Evolutionary conservation across 306 rosid species (phyloP).

Genomic region (Erythrophleum fordii): DNA sequence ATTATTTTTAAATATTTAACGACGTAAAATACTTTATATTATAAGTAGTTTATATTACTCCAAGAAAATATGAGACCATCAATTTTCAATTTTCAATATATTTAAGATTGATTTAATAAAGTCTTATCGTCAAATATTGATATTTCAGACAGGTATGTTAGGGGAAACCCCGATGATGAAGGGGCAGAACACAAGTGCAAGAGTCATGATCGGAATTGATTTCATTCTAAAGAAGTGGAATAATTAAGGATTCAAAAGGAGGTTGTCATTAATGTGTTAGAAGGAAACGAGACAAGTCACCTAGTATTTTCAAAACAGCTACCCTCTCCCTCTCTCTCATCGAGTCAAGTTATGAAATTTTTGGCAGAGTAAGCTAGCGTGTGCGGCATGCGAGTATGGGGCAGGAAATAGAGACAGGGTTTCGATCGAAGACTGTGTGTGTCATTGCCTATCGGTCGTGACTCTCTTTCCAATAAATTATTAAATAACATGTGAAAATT

Average conservation of each 20-base stretch:
- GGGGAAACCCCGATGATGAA: constrained; percentile 3
- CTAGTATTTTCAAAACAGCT: background rate
- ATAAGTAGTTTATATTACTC: too few species aligned
- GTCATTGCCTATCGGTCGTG: background rate
- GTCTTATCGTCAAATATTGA: too few species aligned
- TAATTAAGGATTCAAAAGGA: constrained; percentile 4
- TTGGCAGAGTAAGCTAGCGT: background rate
- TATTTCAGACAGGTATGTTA: background rate
- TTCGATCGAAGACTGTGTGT: background rate
- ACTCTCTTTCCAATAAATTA: too few species aligned
- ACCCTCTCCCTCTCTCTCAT: background rate
- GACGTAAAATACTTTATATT: too few species aligned
- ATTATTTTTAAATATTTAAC: too few species aligned
- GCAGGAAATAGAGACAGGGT: background rate
- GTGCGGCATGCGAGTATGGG: background rate
- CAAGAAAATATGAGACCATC: too few species aligned
- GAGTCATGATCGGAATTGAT: constrained; percentile 30
- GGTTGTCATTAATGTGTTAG: constrained; percentile 19
- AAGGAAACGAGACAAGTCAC: constrained; percentile 21
- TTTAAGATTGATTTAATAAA: too few species aligned
- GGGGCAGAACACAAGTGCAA: background rate
- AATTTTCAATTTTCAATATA: too few species aligned
- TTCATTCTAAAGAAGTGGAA: constrained; percentile 5
- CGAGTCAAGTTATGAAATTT: background rate
- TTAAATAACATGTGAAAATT: too few species aligned